Base-by-base conservation (phyloP, 345 rosid genomes). In the Lepidium aucheri region DNA sequence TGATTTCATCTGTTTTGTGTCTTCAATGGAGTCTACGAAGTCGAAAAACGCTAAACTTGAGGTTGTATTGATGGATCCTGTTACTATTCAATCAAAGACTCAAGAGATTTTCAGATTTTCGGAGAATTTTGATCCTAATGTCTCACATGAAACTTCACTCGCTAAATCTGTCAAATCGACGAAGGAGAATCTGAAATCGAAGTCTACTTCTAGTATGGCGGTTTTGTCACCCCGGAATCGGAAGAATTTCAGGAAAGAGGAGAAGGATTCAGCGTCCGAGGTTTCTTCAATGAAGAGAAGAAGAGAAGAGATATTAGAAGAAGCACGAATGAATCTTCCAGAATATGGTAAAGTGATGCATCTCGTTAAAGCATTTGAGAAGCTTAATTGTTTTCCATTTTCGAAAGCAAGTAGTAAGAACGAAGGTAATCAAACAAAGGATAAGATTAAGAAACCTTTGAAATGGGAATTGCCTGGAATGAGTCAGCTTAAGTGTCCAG, bases 41-140 rank as follows among this genome's bases (percentile, higher is more conserved):
- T 26, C 36, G 59, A 63, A 70, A 57, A 67, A 59, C 3, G 53
- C 82, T 12, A 80, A 76, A 74, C 47, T 57, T 0, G 74, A 59
- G 53, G 73, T 87, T 70, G 82, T 79, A 1, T 20, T 38, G 78
- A 90, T 78, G 56, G 87, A 79, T 3, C 33, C 82, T 6, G 70
- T 72, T 14, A 81, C 57, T n/a, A 74, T 73, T 62, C 70, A 61
- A 46, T 67, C 73, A 1, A 84, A 72, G 75, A 40, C 9, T 68
- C 79, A 67, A 8, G 81, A 73, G 45, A 16, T 42, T 43, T 66
- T 77, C 0, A 60, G 60, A 42, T 35, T 18, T 0, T 69, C 78
- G 0, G 99, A 94, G 90, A 94, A 94, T 57, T 73, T 73, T n/a
- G 81, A 90, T 38, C 97, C 97, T n/a, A 94, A 94, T 50, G 22